phyloP scores from a whole-genome alignment of 768 basidiomycete species.

The Cyclocybe cylindracea region DNA sequence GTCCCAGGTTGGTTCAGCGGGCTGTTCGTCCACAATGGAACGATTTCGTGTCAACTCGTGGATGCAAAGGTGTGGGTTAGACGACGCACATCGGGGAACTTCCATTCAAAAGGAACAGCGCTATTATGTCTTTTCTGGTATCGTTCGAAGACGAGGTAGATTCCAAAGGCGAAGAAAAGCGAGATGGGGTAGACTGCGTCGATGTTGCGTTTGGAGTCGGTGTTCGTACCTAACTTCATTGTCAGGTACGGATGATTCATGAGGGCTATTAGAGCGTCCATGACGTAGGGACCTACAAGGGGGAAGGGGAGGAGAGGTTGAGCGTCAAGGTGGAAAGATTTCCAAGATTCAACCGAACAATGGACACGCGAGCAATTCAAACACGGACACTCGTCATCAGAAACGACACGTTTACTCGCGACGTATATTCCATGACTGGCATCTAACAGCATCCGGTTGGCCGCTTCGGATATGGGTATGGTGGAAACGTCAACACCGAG shows the following conservation, averaged over 20 bases:
- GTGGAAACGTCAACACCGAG: too few relatives aligned
- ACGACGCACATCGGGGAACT: constrained; percentile 56
- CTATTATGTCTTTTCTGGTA: constrained; percentile 76
- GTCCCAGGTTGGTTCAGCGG: constrained; percentile 61
- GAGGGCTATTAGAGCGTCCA: constrained; percentile 47
- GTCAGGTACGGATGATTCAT: constrained; percentile 57
- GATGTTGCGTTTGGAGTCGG: constrained; percentile 49
- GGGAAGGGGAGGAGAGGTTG: constrained; percentile 1
- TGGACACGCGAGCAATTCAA: constrained; percentile 32
- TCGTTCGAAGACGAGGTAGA: constrained; percentile 76
- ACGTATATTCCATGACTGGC: too few relatives aligned
- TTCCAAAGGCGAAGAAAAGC: constrained; percentile 74
- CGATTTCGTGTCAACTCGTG: background rate
- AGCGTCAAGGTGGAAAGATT: constrained; percentile 4
- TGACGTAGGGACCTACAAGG: constrained; percentile 23
- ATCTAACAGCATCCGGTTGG: too few relatives aligned
- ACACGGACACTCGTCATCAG: too few relatives aligned
- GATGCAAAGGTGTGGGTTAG: background rate
- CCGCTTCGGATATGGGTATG: too few relatives aligned
- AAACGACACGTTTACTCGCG: too few relatives aligned
- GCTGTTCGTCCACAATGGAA: constrained; percentile 31
- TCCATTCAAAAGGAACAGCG: constrained; percentile 65
- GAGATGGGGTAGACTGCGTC: constrained; percentile 70
- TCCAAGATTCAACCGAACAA: constrained; percentile 13
- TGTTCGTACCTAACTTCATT: constrained; percentile 47